Evolutionary conservation across 192 early-diverging fungal genomes (phyloP), one percentile per base, ranked within the genome.

Genomic region (Gaertneriomyces semiglobifer): DNA sequence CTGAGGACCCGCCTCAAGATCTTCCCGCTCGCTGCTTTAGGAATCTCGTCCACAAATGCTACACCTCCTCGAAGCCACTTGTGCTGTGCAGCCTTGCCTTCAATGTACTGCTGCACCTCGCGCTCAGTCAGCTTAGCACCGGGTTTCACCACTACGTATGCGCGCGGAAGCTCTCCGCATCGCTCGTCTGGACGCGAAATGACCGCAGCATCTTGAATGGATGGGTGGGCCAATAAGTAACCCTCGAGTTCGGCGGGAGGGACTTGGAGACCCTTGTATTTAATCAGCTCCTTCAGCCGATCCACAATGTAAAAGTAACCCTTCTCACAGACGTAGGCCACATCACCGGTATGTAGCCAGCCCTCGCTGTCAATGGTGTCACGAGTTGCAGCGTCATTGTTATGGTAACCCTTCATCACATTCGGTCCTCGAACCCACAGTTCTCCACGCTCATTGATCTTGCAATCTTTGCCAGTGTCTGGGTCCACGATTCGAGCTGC

Each of bases 251-350:
- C 92, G 2, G 92, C 89, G 3, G 93, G 94, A 4, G 91, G 82
- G 14, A 97, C 89, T 71, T 92, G 84, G 62, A 85, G 81, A 4
- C 89, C 86, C 70, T 95, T 95, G 81, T 91, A 97, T 73, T 98
- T 95, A 77, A 95, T 95, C 8, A 94, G 77, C 67, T 93, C 91
- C 81, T 94, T 98, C 33, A 89, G 69, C 16, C 95, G 89, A 65
- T 91, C 88, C 11, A 88, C 80, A 41, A 91, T 84, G 58, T 77
- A 85, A 67, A 86, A 87, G 67, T 84, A 71, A 6, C 88, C 89
- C 4, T 85, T 53, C 38, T 73, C 74, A 64, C 92, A 88, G 9
- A 88, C 72, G 14, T 81, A 58, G 0, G 83, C 92, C 42, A 98
- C 76, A 69, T 98, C 95, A 38, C 81, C 67, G 11, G 62, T 61